Base-by-base conservation (phyloP, 139 green algal species). In the Dunaliella primolecta region DNA sequence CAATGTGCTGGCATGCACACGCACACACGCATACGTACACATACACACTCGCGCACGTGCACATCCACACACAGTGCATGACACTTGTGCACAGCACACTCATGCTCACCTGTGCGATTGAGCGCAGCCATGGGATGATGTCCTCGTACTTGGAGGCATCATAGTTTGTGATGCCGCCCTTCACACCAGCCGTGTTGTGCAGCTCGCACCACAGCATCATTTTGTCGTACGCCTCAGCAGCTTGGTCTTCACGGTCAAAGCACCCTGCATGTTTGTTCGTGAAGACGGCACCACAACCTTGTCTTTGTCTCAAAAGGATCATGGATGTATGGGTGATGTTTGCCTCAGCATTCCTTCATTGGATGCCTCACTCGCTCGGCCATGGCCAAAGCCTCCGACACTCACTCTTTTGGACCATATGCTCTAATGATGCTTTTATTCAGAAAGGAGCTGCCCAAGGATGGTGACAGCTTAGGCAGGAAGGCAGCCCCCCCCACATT, bases 191-290 rank as follows among this genome's bases (percentile, higher is more conserved):
- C 3, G 86, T 84, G 35, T 94, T 90, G 87, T 97, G 94, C 82
- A 98, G 90, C 88, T 98, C 94, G 84, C 93, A 96, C 95, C 95
- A 98, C 75, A 98, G 89, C 95, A 97, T 98, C 95, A 98, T 98
- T 85, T 95, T 95, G 91, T 98, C 95, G 88, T 98, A 98, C 0
- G 95, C 95, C 3, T 92, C 89, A 3, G 95, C 94, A 25, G 95
- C 95, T 87, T 97, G 88, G 83, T 96, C 92, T 89, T 98, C 95
- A 34, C 88, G 82, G 87, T 96, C 93, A 85, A 97, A 97, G 93
- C 93, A 97, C 0, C 95, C 94, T 87, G 83, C 70, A 64, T 38
- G 2, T 29, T 21, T 20, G 46, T 2, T n/a, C n/a, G n/a, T n/a
- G n/a, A n/a, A n/a, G n/a, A n/a, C n/a, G n/a, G n/a, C n/a, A 31